These are phyloP conservation scores for Pyronema domesticum DNA, from an alignment of 495 filamentous ascomycete genomes.

Conservation along the genomic window DNA sequence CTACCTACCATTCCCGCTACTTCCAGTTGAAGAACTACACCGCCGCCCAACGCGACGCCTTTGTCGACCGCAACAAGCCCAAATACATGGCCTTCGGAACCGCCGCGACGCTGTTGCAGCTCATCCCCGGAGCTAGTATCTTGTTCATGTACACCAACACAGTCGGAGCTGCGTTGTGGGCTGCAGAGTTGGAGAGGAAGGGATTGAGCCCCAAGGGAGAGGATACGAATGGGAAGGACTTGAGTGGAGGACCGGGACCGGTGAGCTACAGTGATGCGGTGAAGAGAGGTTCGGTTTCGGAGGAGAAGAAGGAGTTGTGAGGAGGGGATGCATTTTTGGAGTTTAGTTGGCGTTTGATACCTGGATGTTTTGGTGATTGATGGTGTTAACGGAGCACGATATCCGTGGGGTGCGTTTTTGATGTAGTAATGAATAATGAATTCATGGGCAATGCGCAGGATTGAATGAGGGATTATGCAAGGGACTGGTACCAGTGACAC, in stretches of 20 bases:
- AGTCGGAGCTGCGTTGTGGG: constrained; percentile 87
- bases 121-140: constrained; percentile 65
- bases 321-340: too few relatives aligned
- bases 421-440: too few relatives aligned
- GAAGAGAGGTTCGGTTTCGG: too few relatives aligned
- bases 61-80: constrained; percentile 14
- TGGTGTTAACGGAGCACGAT: too few relatives aligned
- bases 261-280: too few relatives aligned
- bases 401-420: too few relatives aligned
- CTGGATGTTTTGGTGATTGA: too few relatives aligned
- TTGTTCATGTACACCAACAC: constrained; percentile 64
- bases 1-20: constrained; percentile 32
- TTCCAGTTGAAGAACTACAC: constrained; percentile 68
- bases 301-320: too few relatives aligned
- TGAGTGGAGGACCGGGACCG: constrained; percentile 5
- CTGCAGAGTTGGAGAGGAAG: constrained; percentile 63
- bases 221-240: constrained; percentile 7
- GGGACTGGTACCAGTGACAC: too few relatives aligned
- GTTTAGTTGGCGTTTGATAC: too few relatives aligned
- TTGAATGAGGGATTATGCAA: too few relatives aligned
- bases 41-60: constrained; percentile 4
- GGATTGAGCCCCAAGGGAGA: not conserved
- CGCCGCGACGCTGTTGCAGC: constrained; percentile 28
- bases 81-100: constrained; percentile 20
- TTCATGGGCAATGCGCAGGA: too few relatives aligned